phyloP scores from a whole-genome alignment of 2,329 filamentous ascomycete genomes.

The Colletotrichum camelliae region DNA sequence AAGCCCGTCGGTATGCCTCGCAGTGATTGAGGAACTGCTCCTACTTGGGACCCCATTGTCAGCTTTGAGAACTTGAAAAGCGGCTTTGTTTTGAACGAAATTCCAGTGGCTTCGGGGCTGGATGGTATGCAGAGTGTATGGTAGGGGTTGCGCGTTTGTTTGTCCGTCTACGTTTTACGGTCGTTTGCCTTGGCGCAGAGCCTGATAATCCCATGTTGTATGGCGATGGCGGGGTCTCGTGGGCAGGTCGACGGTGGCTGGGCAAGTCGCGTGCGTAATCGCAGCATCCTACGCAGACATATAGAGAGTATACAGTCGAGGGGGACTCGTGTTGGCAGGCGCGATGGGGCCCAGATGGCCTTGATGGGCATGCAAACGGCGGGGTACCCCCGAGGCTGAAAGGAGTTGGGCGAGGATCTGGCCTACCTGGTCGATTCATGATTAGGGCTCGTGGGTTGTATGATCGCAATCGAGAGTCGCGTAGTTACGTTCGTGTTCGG shows the following conservation, averaged over 20 bases:
- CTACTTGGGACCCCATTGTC: constrained; percentile 41
- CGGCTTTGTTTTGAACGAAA: neutral
- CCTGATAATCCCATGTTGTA: neutral
- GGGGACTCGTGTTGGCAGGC: neutral
- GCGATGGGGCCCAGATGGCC: neutral
- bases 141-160: neutral
- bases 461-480: constrained; percentile 6
- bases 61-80: constrained; percentile 27
- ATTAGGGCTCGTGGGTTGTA: constrained; percentile 31
- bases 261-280: neutral
- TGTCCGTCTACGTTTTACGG: neutral
- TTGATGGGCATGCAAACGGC: constrained; percentile 19
- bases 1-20: constrained; percentile 68
- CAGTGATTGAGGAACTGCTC: constrained; percentile 66
- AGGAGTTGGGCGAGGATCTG: constrained; percentile 21
- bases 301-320: neutral
- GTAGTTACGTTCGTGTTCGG: constrained; percentile 21
- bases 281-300: neutral
- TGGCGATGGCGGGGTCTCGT: neutral
- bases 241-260: neutral
- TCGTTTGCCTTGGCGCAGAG: neutral
- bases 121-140: neutral
- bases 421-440: constrained; percentile 68
- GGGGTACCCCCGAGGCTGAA: constrained; percentile 15
- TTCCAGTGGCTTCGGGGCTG: neutral